Evolutionary conservation across 176 grass and related monocot species (phyloP).

Genomic region (Musa schizocarpa): DNA sequence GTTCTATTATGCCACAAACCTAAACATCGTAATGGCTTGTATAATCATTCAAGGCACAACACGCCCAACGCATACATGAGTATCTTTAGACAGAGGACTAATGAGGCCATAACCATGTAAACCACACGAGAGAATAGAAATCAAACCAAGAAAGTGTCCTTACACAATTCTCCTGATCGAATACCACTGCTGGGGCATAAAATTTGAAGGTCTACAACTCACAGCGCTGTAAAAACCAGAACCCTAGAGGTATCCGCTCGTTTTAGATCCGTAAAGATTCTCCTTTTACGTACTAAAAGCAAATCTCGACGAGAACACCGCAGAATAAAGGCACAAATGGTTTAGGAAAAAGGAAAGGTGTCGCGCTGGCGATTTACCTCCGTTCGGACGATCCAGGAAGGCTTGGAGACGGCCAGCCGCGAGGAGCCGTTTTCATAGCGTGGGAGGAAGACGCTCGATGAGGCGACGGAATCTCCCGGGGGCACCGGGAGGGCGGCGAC

Average conservation of each 20-base stretch:
- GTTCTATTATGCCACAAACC: not conserved
- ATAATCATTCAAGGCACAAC: not conserved
- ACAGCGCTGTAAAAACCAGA: not conserved
- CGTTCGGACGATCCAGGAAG: slow-evolving; percentile 58
- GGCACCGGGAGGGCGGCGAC: slow-evolving; percentile 9
- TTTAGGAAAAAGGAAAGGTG: not conserved
- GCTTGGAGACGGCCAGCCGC: slow-evolving; percentile 18
- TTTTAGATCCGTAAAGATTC: not conserved
- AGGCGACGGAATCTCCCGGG: not conserved
- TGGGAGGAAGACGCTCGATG: not conserved
- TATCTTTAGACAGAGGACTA: not conserved
- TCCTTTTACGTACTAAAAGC: not conserved
- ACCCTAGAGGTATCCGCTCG: not conserved
- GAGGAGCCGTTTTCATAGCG: slow-evolving; percentile 18
- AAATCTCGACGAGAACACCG: not conserved
- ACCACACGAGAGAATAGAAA: not conserved
- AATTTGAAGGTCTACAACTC: not conserved
- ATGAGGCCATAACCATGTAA: not conserved
- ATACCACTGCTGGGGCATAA: not conserved
- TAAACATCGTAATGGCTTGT: not conserved
- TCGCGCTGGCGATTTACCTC: slow-evolving; percentile 30
- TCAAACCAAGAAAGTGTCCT: not conserved
- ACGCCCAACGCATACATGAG: not conserved
- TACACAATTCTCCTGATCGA: not conserved
- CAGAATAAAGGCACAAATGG: not conserved